Evolutionary conservation across 176 grass and related monocot species (phyloP).

Genomic region (Ampelocalamus luodianensis): DNA sequence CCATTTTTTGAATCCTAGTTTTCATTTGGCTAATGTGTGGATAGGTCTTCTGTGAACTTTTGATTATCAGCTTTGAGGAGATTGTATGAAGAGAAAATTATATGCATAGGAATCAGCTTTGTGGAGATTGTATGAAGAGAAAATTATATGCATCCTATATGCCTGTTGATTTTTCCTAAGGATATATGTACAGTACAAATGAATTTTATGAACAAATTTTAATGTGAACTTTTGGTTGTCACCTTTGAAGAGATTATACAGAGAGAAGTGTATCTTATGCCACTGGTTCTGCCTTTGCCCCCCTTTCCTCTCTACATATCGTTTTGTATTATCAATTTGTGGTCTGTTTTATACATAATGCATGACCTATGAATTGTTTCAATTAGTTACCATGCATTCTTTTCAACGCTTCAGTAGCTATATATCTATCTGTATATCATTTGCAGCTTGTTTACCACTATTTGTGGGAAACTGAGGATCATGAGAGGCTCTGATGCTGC

Average conservation of each 20-base stretch:
- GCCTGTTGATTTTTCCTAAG: not conserved
- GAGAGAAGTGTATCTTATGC: not conserved
- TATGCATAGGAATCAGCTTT: not conserved
- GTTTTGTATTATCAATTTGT: not conserved
- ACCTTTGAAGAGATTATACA: not conserved
- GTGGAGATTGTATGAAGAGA: not conserved
- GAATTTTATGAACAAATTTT: not conserved
- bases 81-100: not conserved
- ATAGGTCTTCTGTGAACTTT: not conserved
- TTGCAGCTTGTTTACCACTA: conserved; percentile 70
- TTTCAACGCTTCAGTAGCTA: not conserved
- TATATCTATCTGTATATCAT: not conserved
- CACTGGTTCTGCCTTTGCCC: not conserved
- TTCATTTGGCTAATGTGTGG: not conserved
- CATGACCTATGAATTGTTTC: not conserved
- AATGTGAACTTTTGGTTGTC: not conserved
- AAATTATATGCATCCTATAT: not conserved
- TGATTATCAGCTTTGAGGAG: not conserved
- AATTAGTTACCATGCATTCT: not conserved
- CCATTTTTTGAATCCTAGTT: not conserved
- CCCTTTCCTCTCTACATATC: not conserved
- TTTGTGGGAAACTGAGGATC: conserved; percentile 66
- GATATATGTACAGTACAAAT: not conserved
- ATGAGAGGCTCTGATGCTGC: conserved; percentile 81
- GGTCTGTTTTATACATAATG: not conserved